phyloP scores from a whole-genome alignment of 2,329 filamentous ascomycete genomes.

The Neofusicoccum sp. region DNA sequence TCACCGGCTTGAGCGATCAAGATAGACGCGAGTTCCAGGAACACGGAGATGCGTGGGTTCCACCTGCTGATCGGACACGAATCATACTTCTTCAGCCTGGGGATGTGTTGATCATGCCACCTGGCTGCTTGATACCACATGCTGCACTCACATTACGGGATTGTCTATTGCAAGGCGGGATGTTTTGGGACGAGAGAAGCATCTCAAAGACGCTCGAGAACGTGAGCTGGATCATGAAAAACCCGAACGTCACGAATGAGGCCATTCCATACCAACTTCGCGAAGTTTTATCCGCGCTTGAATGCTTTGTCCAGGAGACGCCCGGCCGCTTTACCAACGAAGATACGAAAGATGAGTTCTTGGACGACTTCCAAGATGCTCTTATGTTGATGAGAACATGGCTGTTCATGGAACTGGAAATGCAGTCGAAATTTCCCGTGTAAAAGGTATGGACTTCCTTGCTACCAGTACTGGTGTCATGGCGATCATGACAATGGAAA shows the following conservation, averaged over 20 bases:
- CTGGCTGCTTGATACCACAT: background rate
- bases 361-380: too few relatives aligned
- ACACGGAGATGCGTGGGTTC: background rate
- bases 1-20: background rate
- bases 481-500: too few relatives aligned
- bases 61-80: background rate
- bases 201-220: background rate
- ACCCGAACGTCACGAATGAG: background rate
- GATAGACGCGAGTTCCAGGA: background rate
- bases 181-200: background rate
- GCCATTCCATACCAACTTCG: background rate
- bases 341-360: too few relatives aligned
- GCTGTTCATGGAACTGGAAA: too few relatives aligned
- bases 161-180: background rate
- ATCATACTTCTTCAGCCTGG: background rate
- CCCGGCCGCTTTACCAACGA: background rate
- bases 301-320: background rate
- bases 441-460: too few relatives aligned
- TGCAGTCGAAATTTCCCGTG: too few relatives aligned
- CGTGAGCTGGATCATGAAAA: background rate
- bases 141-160: background rate
- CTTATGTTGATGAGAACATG: too few relatives aligned
- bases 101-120: background rate
- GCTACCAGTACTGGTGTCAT: too few relatives aligned
- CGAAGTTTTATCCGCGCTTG: background rate